Evolutionary conservation across 805 yeast species (phyloP).

Genomic region (Kodamaea neixiangensis): DNA sequence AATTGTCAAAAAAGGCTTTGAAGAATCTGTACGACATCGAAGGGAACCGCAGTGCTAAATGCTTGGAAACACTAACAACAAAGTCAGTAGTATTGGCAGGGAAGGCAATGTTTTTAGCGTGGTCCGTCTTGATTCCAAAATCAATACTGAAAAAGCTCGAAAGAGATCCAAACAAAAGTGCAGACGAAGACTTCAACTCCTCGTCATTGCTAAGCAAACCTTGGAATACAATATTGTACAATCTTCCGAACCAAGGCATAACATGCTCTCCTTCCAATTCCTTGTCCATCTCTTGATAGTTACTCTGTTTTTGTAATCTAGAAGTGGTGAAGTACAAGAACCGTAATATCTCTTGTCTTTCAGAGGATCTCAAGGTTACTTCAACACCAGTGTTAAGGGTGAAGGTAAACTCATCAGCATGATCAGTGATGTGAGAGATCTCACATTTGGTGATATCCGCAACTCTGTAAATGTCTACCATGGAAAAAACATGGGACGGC

Average conservation of each 20-base stretch:
- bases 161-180: conserved; percentile 60
- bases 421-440: conserved; percentile 26
- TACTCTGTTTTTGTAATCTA: conserved; percentile 42
- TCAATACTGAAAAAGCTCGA: conserved; percentile 60
- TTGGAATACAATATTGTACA: conserved; percentile 64
- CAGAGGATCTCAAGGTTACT: conserved; percentile 34
- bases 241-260: conserved; percentile 51
- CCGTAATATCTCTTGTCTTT: conserved; percentile 62
- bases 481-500: conserved; percentile 26
- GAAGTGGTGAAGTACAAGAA: conserved; percentile 68
- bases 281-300: conserved; percentile 20
- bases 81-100: conserved; percentile 69
- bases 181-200: conserved; percentile 63
- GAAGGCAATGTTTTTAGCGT: conserved; percentile 61
- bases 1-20: conserved; percentile 47
- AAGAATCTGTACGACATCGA: conserved; percentile 62
- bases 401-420: conserved; percentile 38
- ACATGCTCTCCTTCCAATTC: conserved; percentile 25
- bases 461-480: conserved; percentile 36
- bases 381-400: conserved; percentile 27
- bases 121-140: conserved; percentile 56
- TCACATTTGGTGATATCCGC: conserved; percentile 41
- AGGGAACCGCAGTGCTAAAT: conserved; percentile 60
- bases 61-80: conserved; percentile 55
- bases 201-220: conserved; percentile 64